Percentiles rank a stretch among this genome's conserved stretches.
Evolutionary conservation across 306 rosid species (phyloP).

Genomic region (Urtica urens): DNA sequence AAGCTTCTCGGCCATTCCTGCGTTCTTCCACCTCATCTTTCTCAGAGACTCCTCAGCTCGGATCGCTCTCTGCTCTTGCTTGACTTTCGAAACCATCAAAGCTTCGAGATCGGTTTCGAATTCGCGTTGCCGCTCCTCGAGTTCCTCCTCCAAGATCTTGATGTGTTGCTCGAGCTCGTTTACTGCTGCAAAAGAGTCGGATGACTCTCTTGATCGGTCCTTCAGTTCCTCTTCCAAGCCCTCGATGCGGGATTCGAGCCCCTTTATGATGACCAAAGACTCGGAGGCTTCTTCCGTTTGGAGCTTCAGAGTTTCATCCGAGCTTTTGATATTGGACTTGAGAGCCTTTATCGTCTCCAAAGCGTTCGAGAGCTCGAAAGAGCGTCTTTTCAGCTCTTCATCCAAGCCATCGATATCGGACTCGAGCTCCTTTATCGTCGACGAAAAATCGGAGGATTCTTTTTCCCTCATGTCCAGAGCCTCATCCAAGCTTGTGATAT

Average conservation of each 20-base stretch:
- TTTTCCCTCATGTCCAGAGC: constrained; percentile 59
- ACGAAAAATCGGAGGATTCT: constrained; percentile 51
- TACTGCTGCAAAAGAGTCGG: constrained; percentile 51
- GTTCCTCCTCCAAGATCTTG: constrained; percentile 57
- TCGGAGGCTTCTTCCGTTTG: constrained; percentile 54
- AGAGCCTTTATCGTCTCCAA: constrained; percentile 51
- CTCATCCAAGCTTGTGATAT: constrained; percentile 43
- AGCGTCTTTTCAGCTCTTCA: constrained; percentile 56
- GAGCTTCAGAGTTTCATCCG: constrained; percentile 59
- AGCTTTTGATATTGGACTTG: constrained; percentile 41
- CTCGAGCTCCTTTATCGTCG: constrained; percentile 58
- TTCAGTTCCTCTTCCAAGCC: constrained; percentile 53
- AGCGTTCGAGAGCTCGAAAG: constrained; percentile 53
- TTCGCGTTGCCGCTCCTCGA: constrained; percentile 53
- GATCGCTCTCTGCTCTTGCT: constrained; percentile 89
- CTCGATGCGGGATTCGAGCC: constrained; percentile 47
- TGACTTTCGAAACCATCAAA: constrained; percentile 46
- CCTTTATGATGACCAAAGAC: constrained; percentile 56
- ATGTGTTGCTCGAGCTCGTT: constrained; percentile 52
- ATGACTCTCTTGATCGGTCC: constrained; percentile 55
- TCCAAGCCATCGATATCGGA: constrained; percentile 44
- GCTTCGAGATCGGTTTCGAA: constrained; percentile 72
- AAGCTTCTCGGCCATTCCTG: constrained; percentile 70
- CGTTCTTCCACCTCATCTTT: constrained; percentile 58
- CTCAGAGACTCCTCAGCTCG: constrained; percentile 74